Conservation (phyloP, 495 filamentous ascomycete species). For the Aspergillus bridgeri region DNA sequence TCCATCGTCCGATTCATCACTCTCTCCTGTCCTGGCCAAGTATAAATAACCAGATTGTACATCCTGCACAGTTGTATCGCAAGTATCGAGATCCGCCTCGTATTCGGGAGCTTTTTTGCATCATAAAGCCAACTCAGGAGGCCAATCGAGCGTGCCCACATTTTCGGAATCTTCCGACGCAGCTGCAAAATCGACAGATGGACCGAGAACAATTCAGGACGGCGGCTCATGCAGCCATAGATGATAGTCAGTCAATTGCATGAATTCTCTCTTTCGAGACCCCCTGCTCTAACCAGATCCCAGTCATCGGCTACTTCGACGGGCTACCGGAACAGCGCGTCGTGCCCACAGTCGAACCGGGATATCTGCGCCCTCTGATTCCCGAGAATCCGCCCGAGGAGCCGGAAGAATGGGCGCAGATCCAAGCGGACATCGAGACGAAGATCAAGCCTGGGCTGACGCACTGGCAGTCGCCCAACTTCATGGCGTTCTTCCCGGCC, state of each 20-base stretch:
- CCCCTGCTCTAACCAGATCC: neutral
- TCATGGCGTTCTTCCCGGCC: conserved; percentile 95
- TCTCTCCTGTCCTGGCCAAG: neutral
- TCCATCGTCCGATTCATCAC: neutral
- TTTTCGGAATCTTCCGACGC: neutral
- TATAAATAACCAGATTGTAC: neutral
- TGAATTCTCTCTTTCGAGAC: conserved; percentile 2
- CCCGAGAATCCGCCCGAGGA: conserved; percentile 68
- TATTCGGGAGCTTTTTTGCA: neutral
- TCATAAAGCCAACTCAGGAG: neutral
- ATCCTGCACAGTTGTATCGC: too few relatives aligned
- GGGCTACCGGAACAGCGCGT: conserved; percentile 68
- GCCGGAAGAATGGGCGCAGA: conserved; percentile 73
- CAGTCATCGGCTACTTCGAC: conserved; percentile 78
- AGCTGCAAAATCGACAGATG: conserved; percentile 54
- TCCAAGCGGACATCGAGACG: conserved; percentile 79
- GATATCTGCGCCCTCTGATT: conserved; percentile 79
- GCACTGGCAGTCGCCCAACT: conserved; percentile 95
- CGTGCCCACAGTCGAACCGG: conserved; percentile 74
- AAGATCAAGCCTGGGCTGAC: conserved; percentile 94
- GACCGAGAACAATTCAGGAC: conserved; percentile 76
- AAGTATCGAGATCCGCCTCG: too few relatives aligned
- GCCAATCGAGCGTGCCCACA: neutral
- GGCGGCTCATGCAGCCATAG: conserved; percentile 77
- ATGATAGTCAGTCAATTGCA: conserved; percentile 63